Percentiles rank a stretch among this genome's conserved stretches.
These are phyloP conservation scores for Podospora appendiculata DNA, from an alignment of 495 filamentous ascomycete species.

Conservation along the genomic window DNA sequence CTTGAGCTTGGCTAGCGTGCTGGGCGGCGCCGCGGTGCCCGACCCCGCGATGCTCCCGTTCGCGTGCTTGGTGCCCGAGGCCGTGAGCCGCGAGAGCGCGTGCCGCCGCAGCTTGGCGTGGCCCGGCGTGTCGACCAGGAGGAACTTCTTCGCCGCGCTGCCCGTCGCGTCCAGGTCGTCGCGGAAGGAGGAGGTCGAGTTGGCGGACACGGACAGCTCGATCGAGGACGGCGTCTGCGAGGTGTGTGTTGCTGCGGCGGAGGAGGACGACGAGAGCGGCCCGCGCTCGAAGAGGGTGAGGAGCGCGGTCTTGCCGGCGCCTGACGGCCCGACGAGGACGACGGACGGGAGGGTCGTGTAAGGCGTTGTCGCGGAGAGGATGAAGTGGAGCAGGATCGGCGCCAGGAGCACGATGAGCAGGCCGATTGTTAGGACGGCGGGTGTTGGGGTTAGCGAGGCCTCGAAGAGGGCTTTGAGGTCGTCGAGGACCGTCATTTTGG, in stretches of 20 bases:
- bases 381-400: constrained; percentile 69
- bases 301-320: constrained; percentile 82
- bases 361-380: constrained; percentile 59
- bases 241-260: constrained; percentile 57
- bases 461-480: constrained; percentile 28
- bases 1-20: constrained; percentile 40
- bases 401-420: constrained; percentile 60
- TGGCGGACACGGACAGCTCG: constrained; percentile 60
- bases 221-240: constrained; percentile 69
- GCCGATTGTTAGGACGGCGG: constrained; percentile 53
- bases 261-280: constrained; percentile 4
- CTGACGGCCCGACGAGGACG: constrained; percentile 76
- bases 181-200: constrained; percentile 50
- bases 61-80: constrained; percentile 35
- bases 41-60: background rate
- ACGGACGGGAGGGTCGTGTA: constrained; percentile 70
- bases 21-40: constrained; percentile 3
- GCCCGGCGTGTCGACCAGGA: constrained; percentile 82
- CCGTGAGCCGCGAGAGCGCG: constrained; percentile 48
- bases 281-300: constrained; percentile 57
- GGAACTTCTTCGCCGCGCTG: constrained; percentile 58
- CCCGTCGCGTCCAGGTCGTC: constrained; percentile 43
- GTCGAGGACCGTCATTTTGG: constrained; percentile 11
- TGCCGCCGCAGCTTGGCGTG: constrained; percentile 82
- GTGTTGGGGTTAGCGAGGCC: constrained; percentile 43